phyloP scores from a whole-genome alignment of 192 early-diverging fungal genomes.

The Nowakowskiella sp. region DNA sequence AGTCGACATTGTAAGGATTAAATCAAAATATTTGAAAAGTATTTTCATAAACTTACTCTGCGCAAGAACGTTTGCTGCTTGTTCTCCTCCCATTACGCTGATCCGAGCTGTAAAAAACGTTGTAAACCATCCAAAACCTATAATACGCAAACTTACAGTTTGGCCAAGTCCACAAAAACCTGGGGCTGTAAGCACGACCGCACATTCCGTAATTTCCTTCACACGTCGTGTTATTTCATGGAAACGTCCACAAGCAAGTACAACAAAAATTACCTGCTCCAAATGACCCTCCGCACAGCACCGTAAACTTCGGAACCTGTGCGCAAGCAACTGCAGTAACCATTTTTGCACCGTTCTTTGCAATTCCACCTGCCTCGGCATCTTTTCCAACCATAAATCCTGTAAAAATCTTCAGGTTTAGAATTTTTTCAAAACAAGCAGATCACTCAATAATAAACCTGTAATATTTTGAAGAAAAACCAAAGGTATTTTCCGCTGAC shows the following conservation, averaged over 20 bases:
- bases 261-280: conserved; percentile 27
- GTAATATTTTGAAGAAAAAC: conserved; percentile 96
- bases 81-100: conserved; percentile 97
- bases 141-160: conserved; percentile 36
- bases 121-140: neutral
- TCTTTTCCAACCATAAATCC: conserved; percentile 92
- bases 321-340: conserved; percentile 92
- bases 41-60: conserved; percentile 34
- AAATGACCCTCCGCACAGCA: conserved; percentile 51
- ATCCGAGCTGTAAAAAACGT: conserved; percentile 69
- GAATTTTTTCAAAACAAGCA: neutral
- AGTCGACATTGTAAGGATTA: neutral
- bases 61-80: conserved; percentile 85
- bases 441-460: conserved; percentile 17
- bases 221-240: conserved; percentile 96
- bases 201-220: conserved; percentile 99
- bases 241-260: neutral
- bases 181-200: conserved; percentile 81
- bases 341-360: conserved; percentile 95
- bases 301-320: conserved; percentile 87
- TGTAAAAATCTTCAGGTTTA: conserved; percentile 1
- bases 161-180: conserved; percentile 97
- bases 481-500: conserved; percentile 78
- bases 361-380: conserved; percentile 90
- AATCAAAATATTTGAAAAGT: neutral